Evolutionary conservation across 495 filamentous ascomycete species (phyloP).

Genomic region (Aspergillus heteromorphus): DNA sequence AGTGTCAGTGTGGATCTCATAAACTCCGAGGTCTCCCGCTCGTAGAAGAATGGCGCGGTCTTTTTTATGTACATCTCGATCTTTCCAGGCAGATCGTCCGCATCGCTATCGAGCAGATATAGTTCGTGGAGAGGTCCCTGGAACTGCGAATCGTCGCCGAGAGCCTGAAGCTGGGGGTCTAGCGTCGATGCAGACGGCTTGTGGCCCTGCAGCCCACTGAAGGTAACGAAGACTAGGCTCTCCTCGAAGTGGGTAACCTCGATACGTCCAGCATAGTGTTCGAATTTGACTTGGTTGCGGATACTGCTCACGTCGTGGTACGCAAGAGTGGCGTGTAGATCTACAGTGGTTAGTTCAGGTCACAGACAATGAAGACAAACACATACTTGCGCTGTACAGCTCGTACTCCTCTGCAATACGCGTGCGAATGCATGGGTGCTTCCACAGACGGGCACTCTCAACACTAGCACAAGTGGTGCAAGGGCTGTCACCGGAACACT

Average conservation of each 20-base stretch:
- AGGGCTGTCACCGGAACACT: conserved; percentile 73
- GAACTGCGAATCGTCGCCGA: conserved; percentile 40
- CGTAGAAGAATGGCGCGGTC: conserved; percentile 54
- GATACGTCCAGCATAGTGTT: conserved; percentile 54
- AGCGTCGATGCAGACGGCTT: conserved; percentile 41
- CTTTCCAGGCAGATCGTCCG: conserved; percentile 60
- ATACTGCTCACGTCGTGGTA: conserved; percentile 58
- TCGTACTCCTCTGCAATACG: conserved; percentile 69
- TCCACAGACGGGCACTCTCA: conserved; percentile 74
- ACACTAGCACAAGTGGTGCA: conserved; percentile 77
- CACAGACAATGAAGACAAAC: neutral
- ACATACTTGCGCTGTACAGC: conserved; percentile 59
- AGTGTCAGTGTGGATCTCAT: conserved; percentile 60
- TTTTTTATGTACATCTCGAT: conserved; percentile 68
- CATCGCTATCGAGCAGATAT: conserved; percentile 59
- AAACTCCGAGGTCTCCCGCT: conserved; percentile 61
- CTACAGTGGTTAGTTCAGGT: conserved; percentile 24
- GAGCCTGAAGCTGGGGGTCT: conserved; percentile 49
- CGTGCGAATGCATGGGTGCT: conserved; percentile 69
- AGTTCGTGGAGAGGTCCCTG: conserved; percentile 40
- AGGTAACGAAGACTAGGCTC: conserved; percentile 45
- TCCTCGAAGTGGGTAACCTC: conserved; percentile 67
- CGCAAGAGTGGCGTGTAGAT: conserved; percentile 62
- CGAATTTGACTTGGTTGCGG: conserved; percentile 51
- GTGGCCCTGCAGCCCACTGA: conserved; percentile 46